Evolutionary conservation across 345 rosid genomes (phyloP).

Genomic region (Rhodomyrtus tomentosa): DNA sequence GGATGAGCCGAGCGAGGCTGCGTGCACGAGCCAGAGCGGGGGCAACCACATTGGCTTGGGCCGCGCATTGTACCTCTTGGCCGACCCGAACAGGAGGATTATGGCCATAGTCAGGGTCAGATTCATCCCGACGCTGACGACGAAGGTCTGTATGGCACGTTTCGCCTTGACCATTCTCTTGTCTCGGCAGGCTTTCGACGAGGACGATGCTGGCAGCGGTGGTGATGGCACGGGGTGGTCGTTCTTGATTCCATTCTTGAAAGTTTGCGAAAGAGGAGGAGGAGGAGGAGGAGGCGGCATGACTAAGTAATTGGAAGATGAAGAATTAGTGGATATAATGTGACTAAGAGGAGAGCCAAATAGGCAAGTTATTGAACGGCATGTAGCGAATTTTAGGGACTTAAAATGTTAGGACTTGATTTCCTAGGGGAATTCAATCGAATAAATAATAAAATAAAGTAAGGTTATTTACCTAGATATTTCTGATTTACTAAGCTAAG

Average conservation of each 20-base stretch:
- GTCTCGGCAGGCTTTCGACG: background rate
- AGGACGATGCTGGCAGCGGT: background rate
- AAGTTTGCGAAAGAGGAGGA: background rate
- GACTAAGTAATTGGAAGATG: background rate
- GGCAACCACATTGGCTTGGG: slow-evolving; percentile 24
- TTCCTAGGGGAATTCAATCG: no score
- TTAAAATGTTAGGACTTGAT: background rate
- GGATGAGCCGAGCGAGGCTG: slow-evolving; percentile 13
- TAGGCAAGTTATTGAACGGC: background rate
- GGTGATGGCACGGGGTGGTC: background rate
- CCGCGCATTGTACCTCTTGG: slow-evolving; percentile 5
- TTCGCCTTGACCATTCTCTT: background rate
- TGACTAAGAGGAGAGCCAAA: background rate
- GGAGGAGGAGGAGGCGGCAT: background rate
- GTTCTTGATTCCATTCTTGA: background rate
- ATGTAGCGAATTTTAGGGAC: background rate
- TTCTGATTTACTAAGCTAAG: background rate
- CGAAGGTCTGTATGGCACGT: slow-evolving; percentile 6
- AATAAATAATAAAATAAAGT: background rate
- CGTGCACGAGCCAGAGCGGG: slow-evolving; percentile 13
- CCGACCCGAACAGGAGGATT: slow-evolving; percentile 21
- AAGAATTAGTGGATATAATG: background rate
- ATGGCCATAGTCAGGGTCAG: slow-evolving; percentile 2
- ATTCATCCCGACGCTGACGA: background rate
- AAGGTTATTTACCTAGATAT: background rate